These are phyloP conservation scores for Mucor plumbeus DNA, from an alignment of 371 early-diverging fungal genomes.

Conservation along the genomic window DNA sequence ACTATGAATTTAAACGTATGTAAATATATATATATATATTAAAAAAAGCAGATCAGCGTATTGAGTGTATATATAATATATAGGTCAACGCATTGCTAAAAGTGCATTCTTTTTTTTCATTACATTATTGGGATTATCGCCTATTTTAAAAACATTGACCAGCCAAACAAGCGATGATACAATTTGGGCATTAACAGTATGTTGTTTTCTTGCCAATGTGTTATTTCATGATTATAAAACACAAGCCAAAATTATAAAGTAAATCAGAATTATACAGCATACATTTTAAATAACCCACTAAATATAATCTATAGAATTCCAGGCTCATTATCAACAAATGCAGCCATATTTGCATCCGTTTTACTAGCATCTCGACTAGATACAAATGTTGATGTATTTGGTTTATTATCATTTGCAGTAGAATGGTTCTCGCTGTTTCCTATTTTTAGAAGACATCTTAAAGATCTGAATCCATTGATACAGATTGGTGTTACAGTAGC, in stretches of 20 bases:
- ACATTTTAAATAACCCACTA: too few species aligned
- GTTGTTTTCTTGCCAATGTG: conserved; percentile 83
- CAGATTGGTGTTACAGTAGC: conserved; percentile 66
- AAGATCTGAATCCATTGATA: conserved; percentile 58
- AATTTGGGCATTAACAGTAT: conserved; percentile 90
- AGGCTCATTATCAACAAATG: conserved; percentile 92
- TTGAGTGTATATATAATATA: background rate
- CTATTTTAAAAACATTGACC: conserved; percentile 92
- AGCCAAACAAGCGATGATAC: conserved; percentile 90
- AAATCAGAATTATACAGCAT: conserved; percentile 13
- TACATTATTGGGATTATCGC: conserved; percentile 86
- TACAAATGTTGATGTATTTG: conserved; percentile 87
- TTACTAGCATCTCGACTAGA: conserved; percentile 89
- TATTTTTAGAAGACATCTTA: conserved; percentile 80
- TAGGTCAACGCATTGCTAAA: conserved; percentile 69
- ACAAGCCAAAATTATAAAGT: conserved; percentile 55
- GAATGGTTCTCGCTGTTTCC: conserved; percentile 94
- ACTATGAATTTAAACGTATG: conserved; percentile 61
- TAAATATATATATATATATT: background rate
- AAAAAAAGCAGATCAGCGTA: background rate
- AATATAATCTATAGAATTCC: conserved; percentile 68
- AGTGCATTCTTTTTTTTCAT: conserved; percentile 79
- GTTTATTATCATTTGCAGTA: conserved; percentile 86
- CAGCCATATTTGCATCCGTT: conserved; percentile 94
- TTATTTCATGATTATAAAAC: conserved; percentile 90